phyloP scores from a whole-genome alignment of 306 rosid genomes.

The Rubus parviflorus region DNA sequence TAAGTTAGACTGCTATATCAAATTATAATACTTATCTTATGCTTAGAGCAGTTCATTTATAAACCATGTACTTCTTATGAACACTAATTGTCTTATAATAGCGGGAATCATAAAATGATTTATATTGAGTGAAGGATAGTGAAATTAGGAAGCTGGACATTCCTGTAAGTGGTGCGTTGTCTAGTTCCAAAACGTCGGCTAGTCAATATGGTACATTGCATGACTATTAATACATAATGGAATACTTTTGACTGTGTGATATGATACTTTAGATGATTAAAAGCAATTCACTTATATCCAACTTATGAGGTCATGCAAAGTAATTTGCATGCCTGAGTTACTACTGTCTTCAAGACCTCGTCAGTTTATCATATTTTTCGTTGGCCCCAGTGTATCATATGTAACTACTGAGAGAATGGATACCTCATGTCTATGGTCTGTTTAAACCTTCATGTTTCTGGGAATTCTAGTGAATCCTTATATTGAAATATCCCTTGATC shows the following conservation, averaged over 20 bases:
- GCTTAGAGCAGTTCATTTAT: background rate
- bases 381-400: background rate
- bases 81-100: background rate
- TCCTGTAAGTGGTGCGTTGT: background rate
- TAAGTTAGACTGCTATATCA: background rate
- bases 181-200: background rate
- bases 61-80: background rate
- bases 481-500: constrained; percentile 3
- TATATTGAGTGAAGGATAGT: background rate
- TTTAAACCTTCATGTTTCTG: constrained; percentile 10
- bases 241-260: background rate
- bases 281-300: background rate
- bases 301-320: background rate
- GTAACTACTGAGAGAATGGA: background rate
- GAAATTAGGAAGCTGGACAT: background rate
- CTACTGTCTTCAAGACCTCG: constrained; percentile 4
- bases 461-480: constrained; percentile 9
- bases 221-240: background rate
- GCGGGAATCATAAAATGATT: background rate
- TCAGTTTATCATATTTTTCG: background rate
- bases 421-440: constrained; percentile 5
- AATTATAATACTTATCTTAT: background rate
- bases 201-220: background rate
- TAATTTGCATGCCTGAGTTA: background rate
- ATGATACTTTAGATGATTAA: background rate